A percentile compares a stretch with the other conserved stretches of the same genome.
Conservation (phyloP, 2,329 filamentous ascomycete genomes). For the Monilinia fructicola region DNA sequence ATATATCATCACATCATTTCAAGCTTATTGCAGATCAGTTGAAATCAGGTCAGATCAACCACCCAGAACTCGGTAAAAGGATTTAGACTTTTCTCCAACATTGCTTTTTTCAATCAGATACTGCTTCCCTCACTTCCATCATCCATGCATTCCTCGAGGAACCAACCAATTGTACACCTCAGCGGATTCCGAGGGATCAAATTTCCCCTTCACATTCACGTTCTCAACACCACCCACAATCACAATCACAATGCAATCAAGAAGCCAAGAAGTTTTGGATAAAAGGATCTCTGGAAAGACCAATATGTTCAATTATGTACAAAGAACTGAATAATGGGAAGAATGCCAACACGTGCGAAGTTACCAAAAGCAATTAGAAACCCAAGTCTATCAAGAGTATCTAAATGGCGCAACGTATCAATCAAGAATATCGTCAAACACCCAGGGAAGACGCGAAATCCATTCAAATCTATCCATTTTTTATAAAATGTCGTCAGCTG, state of each 20-base stretch:
- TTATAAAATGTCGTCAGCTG: constrained; percentile 12
- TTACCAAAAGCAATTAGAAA: constrained; percentile 4
- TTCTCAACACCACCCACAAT: background rate
- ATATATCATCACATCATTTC: constrained; percentile 10
- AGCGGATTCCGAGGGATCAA: background rate
- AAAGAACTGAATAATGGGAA: constrained; percentile 19
- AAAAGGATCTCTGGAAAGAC: background rate
- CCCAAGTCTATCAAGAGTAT: constrained; percentile 10
- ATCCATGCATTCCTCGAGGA: background rate
- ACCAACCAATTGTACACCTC: background rate
- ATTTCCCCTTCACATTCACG: background rate
- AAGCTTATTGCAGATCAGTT: constrained; percentile 6
- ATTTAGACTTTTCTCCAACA: background rate
- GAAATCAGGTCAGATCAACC: background rate
- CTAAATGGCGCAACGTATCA: constrained; percentile 18
- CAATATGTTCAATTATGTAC: constrained; percentile 19
- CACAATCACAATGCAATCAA: constrained; percentile 1
- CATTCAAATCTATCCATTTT: constrained; percentile 16
- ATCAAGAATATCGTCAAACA: constrained; percentile 14
- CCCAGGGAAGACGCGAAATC: constrained; percentile 17
- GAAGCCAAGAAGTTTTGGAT: constrained; percentile 5
- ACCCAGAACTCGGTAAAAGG: background rate
- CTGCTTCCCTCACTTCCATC: background rate
- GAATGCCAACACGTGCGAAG: constrained; percentile 17
- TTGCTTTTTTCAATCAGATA: background rate